Evolutionary conservation across 2,329 filamentous ascomycete species (phyloP).

Genomic region (Aspergillus sp.): DNA sequence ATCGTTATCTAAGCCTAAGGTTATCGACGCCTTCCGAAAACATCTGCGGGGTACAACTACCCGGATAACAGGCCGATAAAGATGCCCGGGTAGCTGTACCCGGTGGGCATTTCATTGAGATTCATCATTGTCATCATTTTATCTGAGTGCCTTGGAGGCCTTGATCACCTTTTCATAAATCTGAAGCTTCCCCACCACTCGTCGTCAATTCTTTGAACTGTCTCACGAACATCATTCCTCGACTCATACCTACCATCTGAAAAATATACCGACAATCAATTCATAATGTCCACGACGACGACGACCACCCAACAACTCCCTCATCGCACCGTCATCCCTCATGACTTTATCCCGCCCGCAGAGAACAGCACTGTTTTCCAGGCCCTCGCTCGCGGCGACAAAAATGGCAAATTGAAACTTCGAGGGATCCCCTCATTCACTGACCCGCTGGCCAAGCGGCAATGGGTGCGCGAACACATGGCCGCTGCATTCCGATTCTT

Average conservation of each 20-base stretch:
- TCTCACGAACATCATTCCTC: no score
- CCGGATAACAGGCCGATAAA: no score
- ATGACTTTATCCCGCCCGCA: conserved; percentile 19
- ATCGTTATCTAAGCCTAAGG: no score
- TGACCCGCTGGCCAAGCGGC: conserved; percentile 46
- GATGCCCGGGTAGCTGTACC: no score
- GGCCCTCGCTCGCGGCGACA: conserved; percentile 35
- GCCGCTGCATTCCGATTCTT: conserved; percentile 44
- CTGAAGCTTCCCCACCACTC: no score
- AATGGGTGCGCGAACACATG: conserved; percentile 54
- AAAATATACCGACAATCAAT: neutral
- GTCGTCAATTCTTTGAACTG: no score
- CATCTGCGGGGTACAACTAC: neutral
- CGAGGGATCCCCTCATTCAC: conserved; percentile 40
- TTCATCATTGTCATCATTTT: no score
- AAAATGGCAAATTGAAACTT: conserved; percentile 36
- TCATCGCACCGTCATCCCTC: conserved; percentile 12
- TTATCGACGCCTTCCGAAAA: neutral
- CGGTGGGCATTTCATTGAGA: no score
- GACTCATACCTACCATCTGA: no score
- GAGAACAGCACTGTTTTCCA: conserved; percentile 32
- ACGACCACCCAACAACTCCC: conserved; percentile 11
- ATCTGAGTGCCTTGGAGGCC: no score
- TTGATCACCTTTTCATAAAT: no score
- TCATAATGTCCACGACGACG: conserved; percentile 12